Conservation (phyloP, 352 stramenopile species). For the Aphanomyces euteiches region DNA sequence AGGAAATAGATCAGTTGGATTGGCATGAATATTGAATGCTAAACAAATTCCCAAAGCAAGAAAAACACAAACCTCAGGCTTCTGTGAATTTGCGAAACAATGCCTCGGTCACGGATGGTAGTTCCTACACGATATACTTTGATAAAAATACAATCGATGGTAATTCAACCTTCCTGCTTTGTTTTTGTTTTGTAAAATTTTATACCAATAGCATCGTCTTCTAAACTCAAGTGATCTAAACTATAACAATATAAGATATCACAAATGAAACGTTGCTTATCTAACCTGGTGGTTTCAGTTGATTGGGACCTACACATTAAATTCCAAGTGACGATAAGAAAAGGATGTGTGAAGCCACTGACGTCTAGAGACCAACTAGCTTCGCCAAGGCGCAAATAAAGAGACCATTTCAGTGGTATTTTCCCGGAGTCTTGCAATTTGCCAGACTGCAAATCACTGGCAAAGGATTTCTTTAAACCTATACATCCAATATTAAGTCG, state of each 20-base stretch:
- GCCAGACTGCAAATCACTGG: too few relatives aligned
- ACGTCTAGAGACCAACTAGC: too few relatives aligned
- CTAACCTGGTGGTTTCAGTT: background rate
- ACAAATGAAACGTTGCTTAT: too few relatives aligned
- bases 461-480: too few relatives aligned
- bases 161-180: constrained; percentile 34
- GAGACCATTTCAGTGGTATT: too few relatives aligned
- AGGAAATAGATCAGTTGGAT: background rate
- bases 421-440: too few relatives aligned
- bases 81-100: constrained; percentile 37
- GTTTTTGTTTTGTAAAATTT: constrained; percentile 45
- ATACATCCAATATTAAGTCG: too few relatives aligned
- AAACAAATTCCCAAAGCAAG: constrained; percentile 34
- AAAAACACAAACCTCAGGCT: constrained; percentile 36
- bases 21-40: constrained; percentile 22
- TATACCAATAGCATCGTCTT: constrained; percentile 36
- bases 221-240: constrained; percentile 33
- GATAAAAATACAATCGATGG: too few relatives aligned
- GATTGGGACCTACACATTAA: constrained; percentile 22
- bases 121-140: too few relatives aligned
- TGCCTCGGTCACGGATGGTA: too few relatives aligned
- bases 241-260: too few relatives aligned
- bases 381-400: too few relatives aligned
- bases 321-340: constrained; percentile 12
- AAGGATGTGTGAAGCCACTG: background rate